phyloP scores from a whole-genome alignment of 352 stramenopile species.

The Saprolegnia diclina region DNA sequence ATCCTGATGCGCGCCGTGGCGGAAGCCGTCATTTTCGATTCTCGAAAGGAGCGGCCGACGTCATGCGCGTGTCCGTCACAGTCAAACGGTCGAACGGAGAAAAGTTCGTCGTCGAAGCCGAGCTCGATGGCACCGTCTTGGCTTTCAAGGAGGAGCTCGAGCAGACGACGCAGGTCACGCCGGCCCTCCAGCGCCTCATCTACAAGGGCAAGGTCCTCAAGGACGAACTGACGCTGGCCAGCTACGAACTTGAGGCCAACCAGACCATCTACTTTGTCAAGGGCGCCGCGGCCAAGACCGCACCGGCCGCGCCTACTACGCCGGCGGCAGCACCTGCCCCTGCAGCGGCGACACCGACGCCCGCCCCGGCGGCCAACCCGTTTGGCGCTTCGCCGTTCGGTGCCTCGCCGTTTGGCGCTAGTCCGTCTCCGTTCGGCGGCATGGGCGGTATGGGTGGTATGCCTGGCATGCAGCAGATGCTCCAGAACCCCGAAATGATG shows the following conservation, averaged over 20 bases:
- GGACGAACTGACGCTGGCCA: slow-evolving; percentile 75
- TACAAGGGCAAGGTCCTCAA: slow-evolving; percentile 89
- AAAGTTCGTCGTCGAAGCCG: slow-evolving; percentile 70
- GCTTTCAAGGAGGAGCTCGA: slow-evolving; percentile 77
- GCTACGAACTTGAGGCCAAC: slow-evolving; percentile 75
- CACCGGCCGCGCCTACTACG: slow-evolving; percentile 28
- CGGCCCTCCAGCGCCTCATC: slow-evolving; percentile 80
- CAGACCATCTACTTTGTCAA: slow-evolving; percentile 85
- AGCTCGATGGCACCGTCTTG: slow-evolving; percentile 59
- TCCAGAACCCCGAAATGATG: slow-evolving; percentile 86
- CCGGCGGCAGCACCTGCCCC: slow-evolving; percentile 20
- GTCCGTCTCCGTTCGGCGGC: slow-evolving; percentile 22
- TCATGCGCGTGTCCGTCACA: slow-evolving; percentile 47
- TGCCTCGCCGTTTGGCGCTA: slow-evolving; percentile 13
- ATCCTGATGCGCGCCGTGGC: background rate
- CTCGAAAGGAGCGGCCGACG: background rate
- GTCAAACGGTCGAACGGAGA: slow-evolving; percentile 81
- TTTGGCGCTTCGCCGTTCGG: slow-evolving; percentile 4
- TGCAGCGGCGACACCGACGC: slow-evolving; percentile 28
- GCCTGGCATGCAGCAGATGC: slow-evolving; percentile 68
- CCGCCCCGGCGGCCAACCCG: slow-evolving; percentile 6
- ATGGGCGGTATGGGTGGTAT: slow-evolving; percentile 37
- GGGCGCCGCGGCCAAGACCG: slow-evolving; percentile 40
- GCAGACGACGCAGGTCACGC: slow-evolving; percentile 54
- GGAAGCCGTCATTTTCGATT: slow-evolving; percentile 18